A percentile compares a stretch with the other conserved stretches of the same genome.
These are phyloP conservation scores for Phlebopus sp. DNA, from an alignment of 1,284 basidiomycete genomes.

Conservation along the genomic window DNA sequence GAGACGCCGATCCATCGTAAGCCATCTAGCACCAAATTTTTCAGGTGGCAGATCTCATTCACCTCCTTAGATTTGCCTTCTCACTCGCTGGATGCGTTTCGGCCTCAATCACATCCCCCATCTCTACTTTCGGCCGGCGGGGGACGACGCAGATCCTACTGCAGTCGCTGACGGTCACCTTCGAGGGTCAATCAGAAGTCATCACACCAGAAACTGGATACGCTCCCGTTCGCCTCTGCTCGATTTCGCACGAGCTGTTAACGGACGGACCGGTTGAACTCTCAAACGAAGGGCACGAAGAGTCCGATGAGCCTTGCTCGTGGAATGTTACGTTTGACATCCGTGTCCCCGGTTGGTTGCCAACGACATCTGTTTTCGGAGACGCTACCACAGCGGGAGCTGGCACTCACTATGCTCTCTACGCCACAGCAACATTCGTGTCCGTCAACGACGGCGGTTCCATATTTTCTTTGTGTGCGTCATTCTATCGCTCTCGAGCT, in stretches of 20 bases:
- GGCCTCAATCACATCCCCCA: conserved; percentile 51
- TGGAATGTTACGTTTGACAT: conserved; percentile 76
- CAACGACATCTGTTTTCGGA: conserved; percentile 51
- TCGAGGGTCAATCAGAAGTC: conserved; percentile 75
- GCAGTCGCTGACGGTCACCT: conserved; percentile 64
- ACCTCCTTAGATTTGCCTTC: conserved; percentile 57
- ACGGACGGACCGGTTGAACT: conserved; percentile 53
- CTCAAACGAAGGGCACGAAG: conserved; percentile 58
- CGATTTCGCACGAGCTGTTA: conserved; percentile 60
- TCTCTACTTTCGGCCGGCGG: conserved; percentile 49
- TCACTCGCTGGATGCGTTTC: conserved; percentile 73
- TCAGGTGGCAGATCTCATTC: conserved; percentile 5
- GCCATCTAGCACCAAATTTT: conserved; percentile 27
- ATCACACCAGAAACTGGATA: conserved; percentile 59
- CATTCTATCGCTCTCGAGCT: conserved; percentile 40
- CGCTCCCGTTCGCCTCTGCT: conserved; percentile 59
- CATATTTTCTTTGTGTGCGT: conserved; percentile 46
- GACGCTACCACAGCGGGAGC: conserved; percentile 36
- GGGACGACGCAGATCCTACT: conserved; percentile 49
- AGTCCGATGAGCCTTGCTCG: conserved; percentile 46
- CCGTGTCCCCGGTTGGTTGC: conserved; percentile 75
- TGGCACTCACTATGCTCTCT: conserved; percentile 65
- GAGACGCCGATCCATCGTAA: conserved; percentile 63
- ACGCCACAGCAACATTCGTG: conserved; percentile 59
- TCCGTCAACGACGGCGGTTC: conserved; percentile 40